These are phyloP conservation scores for Sarocladium kiliense DNA, from an alignment of 2,329 filamentous ascomycete species.

Conservation along the genomic window DNA sequence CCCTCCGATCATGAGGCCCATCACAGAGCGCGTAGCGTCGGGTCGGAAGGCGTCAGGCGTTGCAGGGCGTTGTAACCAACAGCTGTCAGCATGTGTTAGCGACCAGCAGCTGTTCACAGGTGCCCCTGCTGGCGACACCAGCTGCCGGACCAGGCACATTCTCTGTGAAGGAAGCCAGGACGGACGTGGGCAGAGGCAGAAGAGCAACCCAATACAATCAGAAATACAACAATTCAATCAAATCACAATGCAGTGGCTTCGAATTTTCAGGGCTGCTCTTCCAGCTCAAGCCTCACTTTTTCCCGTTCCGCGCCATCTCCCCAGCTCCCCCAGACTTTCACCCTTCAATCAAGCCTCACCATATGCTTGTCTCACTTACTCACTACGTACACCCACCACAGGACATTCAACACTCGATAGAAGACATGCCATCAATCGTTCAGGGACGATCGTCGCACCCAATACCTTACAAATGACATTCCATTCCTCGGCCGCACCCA, in stretches of 20 bases:
- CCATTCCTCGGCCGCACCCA: not conserved
- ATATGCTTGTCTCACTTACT: not conserved
- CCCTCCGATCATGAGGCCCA: slow-evolving; percentile 1
- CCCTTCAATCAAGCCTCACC: not conserved
- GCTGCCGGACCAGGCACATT: not conserved
- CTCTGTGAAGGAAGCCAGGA: no score
- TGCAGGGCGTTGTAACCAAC: not conserved
- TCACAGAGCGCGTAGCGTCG: not conserved
- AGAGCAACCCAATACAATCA: no score
- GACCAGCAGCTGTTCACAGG: not conserved
- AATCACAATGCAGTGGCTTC: no score
- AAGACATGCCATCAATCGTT: no score
- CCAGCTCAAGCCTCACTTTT: no score
- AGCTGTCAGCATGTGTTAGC: not conserved
- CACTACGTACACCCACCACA: no score
- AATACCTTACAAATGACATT: no score
- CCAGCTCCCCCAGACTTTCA: not conserved
- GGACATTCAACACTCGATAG: not conserved
- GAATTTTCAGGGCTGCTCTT: no score
- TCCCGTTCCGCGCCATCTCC: not conserved
- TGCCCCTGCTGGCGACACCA: not conserved
- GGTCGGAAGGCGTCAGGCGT: not conserved
- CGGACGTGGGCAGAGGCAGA: no score
- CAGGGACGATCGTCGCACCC: no score
- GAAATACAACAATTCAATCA: no score